A percentile compares a stretch with the other conserved stretches of the same genome.
Evolutionary conservation across 176 grass and related monocot species (phyloP).

Genomic region (Microstegium vimineum): DNA sequence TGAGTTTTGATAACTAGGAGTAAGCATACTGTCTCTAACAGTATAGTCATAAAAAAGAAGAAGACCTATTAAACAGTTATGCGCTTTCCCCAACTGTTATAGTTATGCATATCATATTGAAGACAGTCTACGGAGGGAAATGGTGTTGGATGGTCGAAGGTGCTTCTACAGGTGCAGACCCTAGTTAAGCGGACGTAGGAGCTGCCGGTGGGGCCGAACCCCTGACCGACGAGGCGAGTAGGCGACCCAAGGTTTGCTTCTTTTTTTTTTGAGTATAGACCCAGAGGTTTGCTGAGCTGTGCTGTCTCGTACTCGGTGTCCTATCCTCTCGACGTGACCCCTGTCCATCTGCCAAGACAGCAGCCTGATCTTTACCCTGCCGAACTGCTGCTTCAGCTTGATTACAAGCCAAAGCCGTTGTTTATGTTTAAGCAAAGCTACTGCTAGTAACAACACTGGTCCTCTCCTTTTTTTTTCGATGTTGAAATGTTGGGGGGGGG

Average conservation of each 20-base stretch:
- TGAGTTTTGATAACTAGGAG: background rate
- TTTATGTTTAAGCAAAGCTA: background rate
- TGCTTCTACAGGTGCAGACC: background rate
- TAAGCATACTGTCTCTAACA: no score
- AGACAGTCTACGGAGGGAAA: no score
- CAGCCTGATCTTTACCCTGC: slow-evolving; percentile 9
- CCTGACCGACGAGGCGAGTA: slow-evolving; percentile 13
- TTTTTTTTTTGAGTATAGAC: no score
- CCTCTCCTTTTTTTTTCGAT: background rate
- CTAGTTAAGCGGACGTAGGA: background rate
- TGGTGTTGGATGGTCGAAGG: background rate
- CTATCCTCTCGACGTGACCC: slow-evolving; percentile 29
- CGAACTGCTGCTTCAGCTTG: background rate
- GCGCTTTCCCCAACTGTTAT: no score
- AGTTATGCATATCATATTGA: no score
- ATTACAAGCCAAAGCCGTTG: background rate
- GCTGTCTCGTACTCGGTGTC: slow-evolving; percentile 24
- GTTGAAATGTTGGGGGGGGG: background rate
- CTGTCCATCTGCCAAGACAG: slow-evolving; percentile 2
- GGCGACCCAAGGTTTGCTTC: slow-evolving; percentile 8
- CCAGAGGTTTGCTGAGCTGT: slow-evolving; percentile 43
- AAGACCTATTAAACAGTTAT: no score
- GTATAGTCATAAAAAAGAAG: no score
- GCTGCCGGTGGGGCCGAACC: background rate
- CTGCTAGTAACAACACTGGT: background rate